phyloP scores from a whole-genome alignment of 352 stramenopile species.

The Pythium brachiatum region DNA sequence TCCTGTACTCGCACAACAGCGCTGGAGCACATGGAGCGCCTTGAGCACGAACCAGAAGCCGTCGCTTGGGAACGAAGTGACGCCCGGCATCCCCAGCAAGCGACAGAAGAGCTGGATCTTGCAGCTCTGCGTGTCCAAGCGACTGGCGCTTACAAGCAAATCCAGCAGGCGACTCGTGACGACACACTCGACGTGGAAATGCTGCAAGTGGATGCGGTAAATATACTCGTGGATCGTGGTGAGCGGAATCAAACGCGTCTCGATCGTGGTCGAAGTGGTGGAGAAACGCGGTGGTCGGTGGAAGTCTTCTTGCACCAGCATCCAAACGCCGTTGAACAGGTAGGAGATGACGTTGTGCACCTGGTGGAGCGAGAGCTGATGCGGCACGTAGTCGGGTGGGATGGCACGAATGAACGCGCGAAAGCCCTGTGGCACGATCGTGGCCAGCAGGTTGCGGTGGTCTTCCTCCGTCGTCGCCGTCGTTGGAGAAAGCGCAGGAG shows the following conservation, averaged over 20 bases:
- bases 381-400: slow-evolving; percentile 34
- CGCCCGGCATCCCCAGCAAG: slow-evolving; percentile 37
- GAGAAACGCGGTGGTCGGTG: slow-evolving; percentile 23
- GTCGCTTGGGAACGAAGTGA: slow-evolving; percentile 31
- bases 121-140: slow-evolving; percentile 54
- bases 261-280: background rate
- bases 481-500: background rate
- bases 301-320: slow-evolving; percentile 38
- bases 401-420: slow-evolving; percentile 29
- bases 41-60: slow-evolving; percentile 62
- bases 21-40: slow-evolving; percentile 42
- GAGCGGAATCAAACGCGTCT: slow-evolving; percentile 24
- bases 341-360: slow-evolving; percentile 47
- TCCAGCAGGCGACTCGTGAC: slow-evolving; percentile 42
- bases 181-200: slow-evolving; percentile 41
- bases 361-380: slow-evolving; percentile 35
- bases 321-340: slow-evolving; percentile 45
- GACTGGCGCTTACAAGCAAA: slow-evolving; percentile 39
- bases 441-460: slow-evolving; percentile 28
- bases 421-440: slow-evolving; percentile 34
- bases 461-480: slow-evolving; percentile 4
- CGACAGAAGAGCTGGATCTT: slow-evolving; percentile 54
- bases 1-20: slow-evolving; percentile 31
- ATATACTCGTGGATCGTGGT: slow-evolving; percentile 38
- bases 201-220: slow-evolving; percentile 49